Evolutionary conservation across 495 filamentous ascomycete genomes (phyloP).

Genomic region (Podospora fimiseda): DNA sequence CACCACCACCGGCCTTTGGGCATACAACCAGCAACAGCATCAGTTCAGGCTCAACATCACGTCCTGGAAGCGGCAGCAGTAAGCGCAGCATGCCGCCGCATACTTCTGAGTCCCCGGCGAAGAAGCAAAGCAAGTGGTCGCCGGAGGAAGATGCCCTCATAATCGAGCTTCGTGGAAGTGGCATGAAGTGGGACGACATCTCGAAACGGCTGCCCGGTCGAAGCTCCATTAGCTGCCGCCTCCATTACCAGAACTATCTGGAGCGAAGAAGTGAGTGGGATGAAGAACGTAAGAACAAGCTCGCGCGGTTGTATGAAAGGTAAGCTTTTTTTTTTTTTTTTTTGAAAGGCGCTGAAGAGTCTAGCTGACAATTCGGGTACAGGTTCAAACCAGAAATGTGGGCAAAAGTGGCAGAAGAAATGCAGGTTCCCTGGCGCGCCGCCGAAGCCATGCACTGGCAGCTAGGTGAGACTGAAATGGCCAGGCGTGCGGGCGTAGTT

Average conservation of each 20-base stretch:
- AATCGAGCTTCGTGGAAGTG: constrained; percentile 77
- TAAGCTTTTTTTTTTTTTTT: constrained; percentile 37
- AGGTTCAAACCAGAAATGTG: constrained; percentile 98
- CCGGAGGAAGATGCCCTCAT: constrained; percentile 84
- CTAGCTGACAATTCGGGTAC: constrained; percentile 19
- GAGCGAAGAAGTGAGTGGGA: constrained; percentile 89
- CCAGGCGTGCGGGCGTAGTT: constrained; percentile 74
- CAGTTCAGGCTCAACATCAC: constrained; percentile 6
- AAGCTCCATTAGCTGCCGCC: constrained; percentile 84
- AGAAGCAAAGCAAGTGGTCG: constrained; percentile 96
- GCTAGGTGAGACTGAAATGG: constrained; percentile 88
- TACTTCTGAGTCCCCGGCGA: constrained; percentile 70
- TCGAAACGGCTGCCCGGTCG: constrained; percentile 81
- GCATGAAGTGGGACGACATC: constrained; percentile 99
- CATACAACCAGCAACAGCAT: neutral
- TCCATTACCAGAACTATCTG: constrained; percentile 97
- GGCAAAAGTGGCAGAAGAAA: constrained; percentile 86
- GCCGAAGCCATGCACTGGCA: constrained; percentile 99
- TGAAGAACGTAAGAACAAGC: constrained; percentile 94
- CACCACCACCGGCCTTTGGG: constrained; percentile 4
- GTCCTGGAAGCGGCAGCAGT: constrained; percentile 20
- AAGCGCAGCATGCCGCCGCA: constrained; percentile 47
- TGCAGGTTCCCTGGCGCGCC: constrained; percentile 93
- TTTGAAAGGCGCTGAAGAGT: neutral
- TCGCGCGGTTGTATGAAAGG: constrained; percentile 93